These are phyloP conservation scores for Penicillium janthinellum DNA, from an alignment of 2,329 filamentous ascomycete genomes.

Conservation along the genomic window DNA sequence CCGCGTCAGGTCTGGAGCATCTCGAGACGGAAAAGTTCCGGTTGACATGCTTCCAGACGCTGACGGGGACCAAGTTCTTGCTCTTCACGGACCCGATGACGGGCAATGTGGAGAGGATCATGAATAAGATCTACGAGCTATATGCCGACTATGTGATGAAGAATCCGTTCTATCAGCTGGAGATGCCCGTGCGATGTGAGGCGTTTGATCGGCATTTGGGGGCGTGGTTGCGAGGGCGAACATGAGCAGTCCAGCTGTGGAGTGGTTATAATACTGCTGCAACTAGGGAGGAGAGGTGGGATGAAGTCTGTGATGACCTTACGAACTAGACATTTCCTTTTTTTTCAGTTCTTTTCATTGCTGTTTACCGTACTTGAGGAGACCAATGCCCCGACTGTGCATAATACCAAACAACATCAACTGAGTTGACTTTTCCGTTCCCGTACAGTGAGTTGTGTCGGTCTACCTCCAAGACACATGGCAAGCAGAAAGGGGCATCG, in stretches of 20 bases:
- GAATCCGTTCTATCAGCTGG: slow-evolving; percentile 96
- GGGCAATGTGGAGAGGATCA: slow-evolving; percentile 78
- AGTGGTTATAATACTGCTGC: not conserved
- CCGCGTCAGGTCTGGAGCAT: slow-evolving; percentile 74
- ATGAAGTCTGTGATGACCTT: slow-evolving; percentile 17
- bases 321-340: slow-evolving; percentile 25
- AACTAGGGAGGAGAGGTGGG: slow-evolving; percentile 1
- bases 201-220: slow-evolving; percentile 86
- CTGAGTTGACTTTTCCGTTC: slow-evolving; percentile 20
- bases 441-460: slow-evolving; percentile 17
- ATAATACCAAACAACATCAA: slow-evolving; percentile 26
- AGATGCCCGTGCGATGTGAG: slow-evolving; percentile 96
- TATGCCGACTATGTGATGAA: slow-evolving; percentile 99
- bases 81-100: slow-evolving; percentile 91
- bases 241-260: slow-evolving; percentile 37
- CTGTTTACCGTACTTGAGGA: slow-evolving; percentile 14
- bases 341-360: slow-evolving; percentile 12
- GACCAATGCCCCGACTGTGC: slow-evolving; percentile 9
- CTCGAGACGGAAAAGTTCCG: slow-evolving; percentile 94
- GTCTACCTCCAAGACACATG: not conserved
- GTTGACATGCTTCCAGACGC: slow-evolving; percentile 91
- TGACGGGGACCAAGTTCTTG: slow-evolving; percentile 93
- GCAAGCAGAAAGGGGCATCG: slow-evolving; percentile 8
- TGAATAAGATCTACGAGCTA: slow-evolving; percentile 86
- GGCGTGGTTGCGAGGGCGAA: slow-evolving; percentile 70